These are phyloP conservation scores for Triticum timopheevii DNA, from an alignment of 176 grass and related monocot genomes.

Conservation along the genomic window DNA sequence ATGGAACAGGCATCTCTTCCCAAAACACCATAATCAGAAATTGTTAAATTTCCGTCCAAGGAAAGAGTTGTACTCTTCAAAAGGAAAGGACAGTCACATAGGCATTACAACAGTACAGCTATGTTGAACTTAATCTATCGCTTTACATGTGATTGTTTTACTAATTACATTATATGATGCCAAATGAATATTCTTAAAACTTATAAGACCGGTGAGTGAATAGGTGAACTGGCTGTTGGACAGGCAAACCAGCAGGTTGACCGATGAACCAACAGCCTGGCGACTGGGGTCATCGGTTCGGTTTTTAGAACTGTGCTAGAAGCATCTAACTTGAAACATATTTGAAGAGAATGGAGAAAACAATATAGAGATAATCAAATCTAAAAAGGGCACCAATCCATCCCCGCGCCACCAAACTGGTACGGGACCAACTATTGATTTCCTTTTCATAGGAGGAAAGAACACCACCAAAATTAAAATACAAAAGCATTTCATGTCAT, in stretches of 20 bases:
- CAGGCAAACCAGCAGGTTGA: background rate
- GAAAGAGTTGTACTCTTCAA: background rate
- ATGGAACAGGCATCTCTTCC: background rate
- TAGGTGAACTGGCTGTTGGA: background rate
- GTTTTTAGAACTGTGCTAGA: background rate
- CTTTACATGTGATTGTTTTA: background rate
- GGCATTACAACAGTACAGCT: background rate
- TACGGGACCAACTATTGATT: background rate
- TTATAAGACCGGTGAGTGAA: background rate
- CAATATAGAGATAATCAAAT: background rate
- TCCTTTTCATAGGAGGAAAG: background rate
- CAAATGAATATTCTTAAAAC: background rate
- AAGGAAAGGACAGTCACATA: constrained; percentile 17
- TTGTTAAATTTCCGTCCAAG: background rate
- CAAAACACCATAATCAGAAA: background rate
- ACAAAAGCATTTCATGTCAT: constrained; percentile 28
- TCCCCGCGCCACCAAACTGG: background rate
- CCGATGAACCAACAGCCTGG: background rate
- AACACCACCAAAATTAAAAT: background rate
- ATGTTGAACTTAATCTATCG: background rate
- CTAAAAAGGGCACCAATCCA: constrained; percentile 16
- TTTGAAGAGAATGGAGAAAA: background rate
- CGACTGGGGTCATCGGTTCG: background rate
- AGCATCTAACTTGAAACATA: background rate
- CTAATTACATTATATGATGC: background rate